Evolutionary conservation across 495 filamentous ascomycete genomes (phyloP).

Genomic region (Xylaria bambusicola): DNA sequence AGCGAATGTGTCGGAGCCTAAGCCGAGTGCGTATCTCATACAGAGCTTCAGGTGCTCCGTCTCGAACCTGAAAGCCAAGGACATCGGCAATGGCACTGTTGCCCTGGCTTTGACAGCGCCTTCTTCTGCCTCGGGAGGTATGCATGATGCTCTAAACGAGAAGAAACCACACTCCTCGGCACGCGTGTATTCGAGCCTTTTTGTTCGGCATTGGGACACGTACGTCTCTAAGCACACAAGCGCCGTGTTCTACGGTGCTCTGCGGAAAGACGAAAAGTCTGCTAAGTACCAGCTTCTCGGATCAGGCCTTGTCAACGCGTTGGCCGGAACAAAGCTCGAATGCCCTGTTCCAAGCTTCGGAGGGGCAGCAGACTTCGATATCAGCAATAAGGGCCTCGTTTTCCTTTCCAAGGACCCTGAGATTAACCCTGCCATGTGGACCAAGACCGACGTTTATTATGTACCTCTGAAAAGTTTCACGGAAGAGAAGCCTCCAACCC

Average conservation of each 20-base stretch:
- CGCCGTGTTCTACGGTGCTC: conserved; percentile 70
- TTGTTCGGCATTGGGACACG: conserved; percentile 76
- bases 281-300: conserved; percentile 43
- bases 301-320: conserved; percentile 55
- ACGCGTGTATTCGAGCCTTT: conserved; percentile 68
- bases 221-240: conserved; percentile 70
- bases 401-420: conserved; percentile 86
- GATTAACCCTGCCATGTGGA: conserved; percentile 76
- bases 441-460: conserved; percentile 76
- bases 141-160: conserved; percentile 62
- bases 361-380: conserved; percentile 58
- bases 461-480: conserved; percentile 64
- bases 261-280: conserved; percentile 54
- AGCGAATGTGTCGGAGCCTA: conserved; percentile 57
- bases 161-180: conserved; percentile 59
- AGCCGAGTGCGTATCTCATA: conserved; percentile 48
- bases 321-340: conserved; percentile 58
- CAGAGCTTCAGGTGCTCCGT: conserved; percentile 66
- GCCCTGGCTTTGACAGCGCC: conserved; percentile 69
- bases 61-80: conserved; percentile 71
- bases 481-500: conserved; percentile 48
- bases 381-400: conserved; percentile 60
- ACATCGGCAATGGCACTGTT: conserved; percentile 61
- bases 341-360: conserved; percentile 63
- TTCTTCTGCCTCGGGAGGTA: conserved; percentile 60